phyloP scores from a whole-genome alignment of 208 protist species.

The Novymonas esmeraldas region DNA sequence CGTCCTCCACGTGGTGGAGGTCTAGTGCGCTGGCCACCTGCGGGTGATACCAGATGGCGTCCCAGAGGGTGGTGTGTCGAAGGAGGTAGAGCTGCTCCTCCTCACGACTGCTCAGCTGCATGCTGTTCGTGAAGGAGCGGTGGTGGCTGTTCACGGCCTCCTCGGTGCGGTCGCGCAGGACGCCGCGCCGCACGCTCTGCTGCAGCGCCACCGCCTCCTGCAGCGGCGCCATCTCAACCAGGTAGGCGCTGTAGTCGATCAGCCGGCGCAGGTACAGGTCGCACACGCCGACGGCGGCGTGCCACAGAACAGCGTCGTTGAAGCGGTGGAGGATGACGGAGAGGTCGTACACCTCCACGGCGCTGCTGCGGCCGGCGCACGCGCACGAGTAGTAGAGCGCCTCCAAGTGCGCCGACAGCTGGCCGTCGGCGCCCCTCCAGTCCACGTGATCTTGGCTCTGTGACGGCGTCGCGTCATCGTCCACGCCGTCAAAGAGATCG shows the following conservation, averaged over 20 bases:
- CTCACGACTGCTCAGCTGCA: conserved; percentile 77
- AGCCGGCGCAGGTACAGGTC: conserved; percentile 76
- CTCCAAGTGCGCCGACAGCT: conserved; percentile 56
- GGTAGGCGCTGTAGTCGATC: conserved; percentile 84
- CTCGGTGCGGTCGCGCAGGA: conserved; percentile 47
- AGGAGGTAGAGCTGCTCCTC: conserved; percentile 84
- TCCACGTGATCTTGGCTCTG: conserved; percentile 59
- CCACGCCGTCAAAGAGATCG: conserved; percentile 43
- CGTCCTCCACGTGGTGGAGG: conserved; percentile 84
- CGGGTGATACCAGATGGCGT: conserved; percentile 83
- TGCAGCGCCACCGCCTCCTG: conserved; percentile 81
- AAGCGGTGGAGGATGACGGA: conserved; percentile 69
- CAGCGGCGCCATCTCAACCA: conserved; percentile 79
- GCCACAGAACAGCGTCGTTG: conserved; percentile 75
- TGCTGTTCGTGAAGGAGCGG: conserved; percentile 29
- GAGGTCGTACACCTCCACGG: conserved; percentile 80
- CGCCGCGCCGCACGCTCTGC: conserved; percentile 51
- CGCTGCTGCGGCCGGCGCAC: conserved; percentile 71
- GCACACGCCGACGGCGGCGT: conserved; percentile 82
- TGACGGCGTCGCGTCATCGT: conserved; percentile 40
- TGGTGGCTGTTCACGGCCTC: conserved; percentile 40
- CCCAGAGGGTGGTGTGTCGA: conserved; percentile 79
- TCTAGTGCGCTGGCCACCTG: conserved; percentile 70
- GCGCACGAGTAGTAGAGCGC: conserved; percentile 69
- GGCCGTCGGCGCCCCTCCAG: conserved; percentile 40